phyloP scores from a whole-genome alignment of 371 early-diverging fungal species.

The Mortierella sp. region DNA sequence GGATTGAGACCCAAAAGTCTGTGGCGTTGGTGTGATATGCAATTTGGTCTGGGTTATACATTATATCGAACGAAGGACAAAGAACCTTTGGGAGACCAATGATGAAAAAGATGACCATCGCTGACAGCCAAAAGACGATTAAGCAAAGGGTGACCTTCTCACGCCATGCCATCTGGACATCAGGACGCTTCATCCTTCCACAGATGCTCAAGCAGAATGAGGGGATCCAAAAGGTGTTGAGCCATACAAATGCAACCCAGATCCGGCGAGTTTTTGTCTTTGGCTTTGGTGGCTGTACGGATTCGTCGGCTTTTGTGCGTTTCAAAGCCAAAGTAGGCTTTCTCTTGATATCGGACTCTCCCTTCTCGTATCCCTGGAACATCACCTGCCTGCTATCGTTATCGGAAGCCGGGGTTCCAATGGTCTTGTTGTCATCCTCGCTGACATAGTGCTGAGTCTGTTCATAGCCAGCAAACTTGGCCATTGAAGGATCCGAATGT shows the following conservation, averaged over 20 bases:
- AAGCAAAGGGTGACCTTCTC: slow-evolving; percentile 83
- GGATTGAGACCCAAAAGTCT: slow-evolving; percentile 59
- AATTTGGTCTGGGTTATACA: slow-evolving; percentile 47
- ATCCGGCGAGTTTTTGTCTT: slow-evolving; percentile 68
- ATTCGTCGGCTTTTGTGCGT: slow-evolving; percentile 61
- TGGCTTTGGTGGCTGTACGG: slow-evolving; percentile 65
- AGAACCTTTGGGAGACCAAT: slow-evolving; percentile 86
- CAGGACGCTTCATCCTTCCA: slow-evolving; percentile 82
- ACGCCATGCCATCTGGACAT: slow-evolving; percentile 82
- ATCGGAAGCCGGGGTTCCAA: slow-evolving; percentile 33
- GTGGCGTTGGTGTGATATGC: slow-evolving; percentile 58
- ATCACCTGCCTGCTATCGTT: slow-evolving; percentile 47
- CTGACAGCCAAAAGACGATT: slow-evolving; percentile 81
- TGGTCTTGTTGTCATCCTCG: slow-evolving; percentile 38
- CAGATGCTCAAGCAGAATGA: slow-evolving; percentile 69
- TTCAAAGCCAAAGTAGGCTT: slow-evolving; percentile 54
- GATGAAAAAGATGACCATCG: slow-evolving; percentile 88
- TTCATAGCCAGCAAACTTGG: slow-evolving; percentile 18
- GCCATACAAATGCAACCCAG: slow-evolving; percentile 87
- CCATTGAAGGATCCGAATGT: slow-evolving; percentile 16
- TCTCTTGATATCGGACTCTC: slow-evolving; percentile 37
- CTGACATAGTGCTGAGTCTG: slow-evolving; percentile 11
- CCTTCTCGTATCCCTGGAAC: slow-evolving; percentile 39
- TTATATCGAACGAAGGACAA: slow-evolving; percentile 75
- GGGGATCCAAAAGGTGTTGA: slow-evolving; percentile 89